These are phyloP conservation scores for Thelephora ganbajun DNA, from an alignment of 768 basidiomycete genomes.

Conservation along the genomic window DNA sequence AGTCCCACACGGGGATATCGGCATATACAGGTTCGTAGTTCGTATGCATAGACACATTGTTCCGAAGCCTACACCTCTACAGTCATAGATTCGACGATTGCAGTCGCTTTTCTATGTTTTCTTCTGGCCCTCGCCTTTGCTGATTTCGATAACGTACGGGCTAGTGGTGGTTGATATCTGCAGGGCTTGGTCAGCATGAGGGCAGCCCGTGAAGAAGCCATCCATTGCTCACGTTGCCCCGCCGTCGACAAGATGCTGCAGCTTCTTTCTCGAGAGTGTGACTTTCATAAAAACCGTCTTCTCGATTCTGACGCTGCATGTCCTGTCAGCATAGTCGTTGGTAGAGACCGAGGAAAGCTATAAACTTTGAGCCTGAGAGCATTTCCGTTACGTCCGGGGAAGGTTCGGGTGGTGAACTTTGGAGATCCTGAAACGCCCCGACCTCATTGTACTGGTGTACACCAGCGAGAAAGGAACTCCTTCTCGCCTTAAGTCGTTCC, in stretches of 20 bases:
- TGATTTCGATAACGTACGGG: constrained; percentile 41
- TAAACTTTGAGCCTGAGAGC: constrained; percentile 35
- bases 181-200: neutral
- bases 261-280: constrained; percentile 37
- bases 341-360: constrained; percentile 1
- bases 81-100: neutral
- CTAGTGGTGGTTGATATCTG: constrained; percentile 44
- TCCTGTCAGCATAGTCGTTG: neutral
- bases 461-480: constrained; percentile 22
- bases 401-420: constrained; percentile 11
- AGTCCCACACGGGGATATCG: neutral
- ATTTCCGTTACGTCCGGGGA: constrained; percentile 32
- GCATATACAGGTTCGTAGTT: neutral
- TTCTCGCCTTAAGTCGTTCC: constrained; percentile 27
- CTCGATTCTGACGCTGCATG: constrained; percentile 33
- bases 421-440: constrained; percentile 37
- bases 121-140: constrained; percentile 43
- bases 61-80: neutral
- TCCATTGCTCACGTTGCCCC: constrained; percentile 36
- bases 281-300: constrained; percentile 59
- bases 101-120: constrained; percentile 19
- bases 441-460: constrained; percentile 72
- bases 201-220: neutral
- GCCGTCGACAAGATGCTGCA: constrained; percentile 17
- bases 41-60: too few relatives aligned